Evolutionary conservation across 495 filamentous ascomycete genomes (phyloP).

Genomic region (Trypethelium eluteriae): DNA sequence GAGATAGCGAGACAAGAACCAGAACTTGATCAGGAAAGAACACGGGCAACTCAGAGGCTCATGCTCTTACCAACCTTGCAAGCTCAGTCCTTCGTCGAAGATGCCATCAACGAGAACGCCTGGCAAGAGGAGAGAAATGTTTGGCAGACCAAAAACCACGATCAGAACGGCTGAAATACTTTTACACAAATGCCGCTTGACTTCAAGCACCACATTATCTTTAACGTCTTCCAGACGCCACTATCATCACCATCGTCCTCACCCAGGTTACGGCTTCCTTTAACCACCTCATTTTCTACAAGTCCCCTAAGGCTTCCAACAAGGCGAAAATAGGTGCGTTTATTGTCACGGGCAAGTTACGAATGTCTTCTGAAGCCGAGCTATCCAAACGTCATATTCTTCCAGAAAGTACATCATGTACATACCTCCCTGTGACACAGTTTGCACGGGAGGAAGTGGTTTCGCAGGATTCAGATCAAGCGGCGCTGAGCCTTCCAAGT

Average conservation of each 20-base stretch:
- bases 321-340: slow-evolving; percentile 8
- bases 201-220: too few species aligned
- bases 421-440: slow-evolving; percentile 10
- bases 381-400: slow-evolving; percentile 15
- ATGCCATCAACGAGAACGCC: neutral
- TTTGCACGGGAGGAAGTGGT: slow-evolving; percentile 12
- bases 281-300: slow-evolving; percentile 15
- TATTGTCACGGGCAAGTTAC: slow-evolving; percentile 3
- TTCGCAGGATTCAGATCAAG: slow-evolving; percentile 13
- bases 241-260: too few species aligned
- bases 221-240: too few species aligned
- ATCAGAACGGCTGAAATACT: neutral
- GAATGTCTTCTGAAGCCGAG: slow-evolving; percentile 15
- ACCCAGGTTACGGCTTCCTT: too few species aligned
- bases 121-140: neutral
- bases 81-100: neutral
- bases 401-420: slow-evolving; percentile 18
- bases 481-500: slow-evolving; percentile 21
- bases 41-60: neutral
- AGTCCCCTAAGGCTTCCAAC: slow-evolving; percentile 20
- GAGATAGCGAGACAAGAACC: neutral
- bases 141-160: neutral
- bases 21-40: neutral
- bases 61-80: neutral
- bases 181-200: neutral